Evolutionary conservation across 2,329 filamentous ascomycete species (phyloP), one percentile per base, ranked within the genome.

Genomic region (Colletotrichum tabaci): DNA sequence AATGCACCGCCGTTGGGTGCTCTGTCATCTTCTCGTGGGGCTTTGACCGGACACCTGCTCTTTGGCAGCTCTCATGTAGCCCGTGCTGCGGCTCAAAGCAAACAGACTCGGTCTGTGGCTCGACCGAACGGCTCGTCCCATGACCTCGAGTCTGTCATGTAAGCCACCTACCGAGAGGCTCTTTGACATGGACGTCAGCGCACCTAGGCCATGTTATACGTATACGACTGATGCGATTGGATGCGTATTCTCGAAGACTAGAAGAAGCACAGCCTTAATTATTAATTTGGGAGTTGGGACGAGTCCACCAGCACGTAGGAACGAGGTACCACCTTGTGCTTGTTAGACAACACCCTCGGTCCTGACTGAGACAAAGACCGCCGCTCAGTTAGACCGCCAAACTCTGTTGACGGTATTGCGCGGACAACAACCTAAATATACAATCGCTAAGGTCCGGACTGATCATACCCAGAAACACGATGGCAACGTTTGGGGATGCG

Each of bases 101-200:
- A 65, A 61, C 47, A 49, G 8, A 38, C n/a, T 38, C 50, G 42
- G 64, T 58, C 58, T 49, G 65, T 68, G 64, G 46, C 18, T 35
- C 50, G 40, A 42, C 60, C 42, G 65, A 68, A 71, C 65, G 38
- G 60, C 68, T 71, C 65, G 42, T 71, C 68, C 49, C 52, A 63
- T 71, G 57, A 63, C 50, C n/a, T 50, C 15, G 18, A 23, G 16
- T 30, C 6, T 8, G 6, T 67, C 46, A 55, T 61, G 56, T 38
- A 53, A 53, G 44, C 44, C 46, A 58, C 64, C 21, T n/a, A 26
- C 50, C 47, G 26, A 13, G 57, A 62, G 15, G 38, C 26, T 44
- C 49, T 61, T 10, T 61, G 65, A 46, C 56, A 21, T n/a, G 18
- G 16, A 53, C 18, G 49, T 38, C n/a, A 38, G n/a, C 38, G 42